Percentiles rank a stretch among this genome's conserved stretches.
These are phyloP conservation scores for Streptanthus diversifolius DNA, from an alignment of 345 rosid genomes.

Conservation along the genomic window DNA sequence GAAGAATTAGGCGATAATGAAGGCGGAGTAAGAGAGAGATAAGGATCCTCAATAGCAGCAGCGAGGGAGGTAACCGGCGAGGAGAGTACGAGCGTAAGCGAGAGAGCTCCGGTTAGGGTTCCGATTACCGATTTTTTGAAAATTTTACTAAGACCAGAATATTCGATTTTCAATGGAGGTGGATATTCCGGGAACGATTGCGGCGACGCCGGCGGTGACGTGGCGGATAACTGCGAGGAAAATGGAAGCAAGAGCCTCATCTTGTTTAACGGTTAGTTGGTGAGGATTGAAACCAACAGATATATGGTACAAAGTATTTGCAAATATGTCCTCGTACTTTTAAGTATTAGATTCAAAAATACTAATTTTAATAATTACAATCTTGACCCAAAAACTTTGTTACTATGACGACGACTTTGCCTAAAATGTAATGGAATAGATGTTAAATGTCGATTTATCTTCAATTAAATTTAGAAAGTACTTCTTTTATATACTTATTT, in stretches of 20 bases:
- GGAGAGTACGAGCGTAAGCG: conserved; percentile 54
- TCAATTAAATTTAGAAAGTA: too few relatives aligned
- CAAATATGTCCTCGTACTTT: neutral
- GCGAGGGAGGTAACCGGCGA: conserved; percentile 47
- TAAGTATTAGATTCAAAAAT: neutral
- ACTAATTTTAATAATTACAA: neutral
- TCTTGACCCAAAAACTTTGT: neutral
- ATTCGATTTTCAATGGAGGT: neutral
- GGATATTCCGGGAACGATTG: neutral
- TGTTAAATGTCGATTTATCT: too few relatives aligned
- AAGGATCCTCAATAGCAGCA: conserved; percentile 33
- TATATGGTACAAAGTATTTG: neutral
- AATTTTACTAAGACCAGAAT: neutral
- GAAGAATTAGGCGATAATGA: conserved; percentile 26
- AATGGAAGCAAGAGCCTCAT: conserved; percentile 50
- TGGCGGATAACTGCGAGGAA: conserved; percentile 27
- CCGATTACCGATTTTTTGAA: conserved; percentile 40
- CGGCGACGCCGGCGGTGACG: conserved; percentile 24
- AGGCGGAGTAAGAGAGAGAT: conserved; percentile 31
- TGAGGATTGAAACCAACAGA: neutral
- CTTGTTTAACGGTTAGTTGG: conserved; percentile 27
- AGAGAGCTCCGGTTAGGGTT: conserved; percentile 54
- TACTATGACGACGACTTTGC: neutral
- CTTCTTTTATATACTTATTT: neutral
- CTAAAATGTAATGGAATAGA: neutral